phyloP scores from a whole-genome alignment of 2,329 filamentous ascomycete species.

The Sphaceloma murrayae region DNA sequence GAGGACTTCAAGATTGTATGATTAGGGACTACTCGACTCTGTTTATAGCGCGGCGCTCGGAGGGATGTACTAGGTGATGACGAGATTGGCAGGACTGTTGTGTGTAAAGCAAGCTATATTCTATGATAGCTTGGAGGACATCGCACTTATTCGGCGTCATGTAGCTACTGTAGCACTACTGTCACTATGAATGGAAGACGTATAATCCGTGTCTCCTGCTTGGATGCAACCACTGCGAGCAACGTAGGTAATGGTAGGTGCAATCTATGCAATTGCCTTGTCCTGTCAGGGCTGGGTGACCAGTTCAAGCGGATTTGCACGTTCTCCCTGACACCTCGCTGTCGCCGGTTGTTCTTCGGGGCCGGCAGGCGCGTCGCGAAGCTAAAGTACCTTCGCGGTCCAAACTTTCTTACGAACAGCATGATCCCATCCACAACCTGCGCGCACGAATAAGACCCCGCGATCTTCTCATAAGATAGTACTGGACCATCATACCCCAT shows the following conservation, averaged over 20 bases:
- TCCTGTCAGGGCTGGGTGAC: no score
- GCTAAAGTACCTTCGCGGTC: constrained; percentile 13
- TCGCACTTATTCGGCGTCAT: no score
- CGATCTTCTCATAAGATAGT: no score
- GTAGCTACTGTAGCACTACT: background rate
- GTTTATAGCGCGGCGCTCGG: constrained; percentile 11
- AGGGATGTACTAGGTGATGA: constrained; percentile 4
- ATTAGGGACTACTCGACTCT: constrained; percentile 14
- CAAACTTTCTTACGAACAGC: constrained; percentile 7
- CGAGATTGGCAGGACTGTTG: constrained; percentile 10
- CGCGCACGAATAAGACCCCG: no score
- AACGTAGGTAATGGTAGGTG: no score
- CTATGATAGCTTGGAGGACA: no score
- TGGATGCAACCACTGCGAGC: no score
- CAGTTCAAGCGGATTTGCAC: no score
- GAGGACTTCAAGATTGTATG: constrained; percentile 1
- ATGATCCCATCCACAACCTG: background rate
- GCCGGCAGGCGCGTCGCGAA: constrained; percentile 13
- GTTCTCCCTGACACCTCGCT: no score
- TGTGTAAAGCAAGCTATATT: no score
- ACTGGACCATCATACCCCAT: constrained; percentile 9
- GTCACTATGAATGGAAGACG: background rate
- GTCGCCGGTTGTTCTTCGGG: constrained; percentile 7
- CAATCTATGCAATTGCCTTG: no score
- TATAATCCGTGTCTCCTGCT: background rate